Evolutionary conservation across 495 filamentous ascomycete species (phyloP).

Genomic region (Penicillium mononematosum): DNA sequence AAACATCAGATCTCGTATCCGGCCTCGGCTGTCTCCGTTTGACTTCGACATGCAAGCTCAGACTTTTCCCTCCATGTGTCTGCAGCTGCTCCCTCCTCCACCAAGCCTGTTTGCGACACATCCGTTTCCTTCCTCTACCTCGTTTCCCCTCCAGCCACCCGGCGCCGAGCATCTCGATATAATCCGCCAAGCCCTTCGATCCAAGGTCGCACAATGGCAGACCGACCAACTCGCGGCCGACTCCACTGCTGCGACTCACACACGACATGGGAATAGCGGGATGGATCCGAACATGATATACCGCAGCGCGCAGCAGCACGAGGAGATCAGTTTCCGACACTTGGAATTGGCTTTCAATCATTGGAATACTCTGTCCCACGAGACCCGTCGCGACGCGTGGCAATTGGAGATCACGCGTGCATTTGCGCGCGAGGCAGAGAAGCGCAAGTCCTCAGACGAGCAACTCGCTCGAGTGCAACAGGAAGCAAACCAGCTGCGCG

Average conservation of each 20-base stretch:
- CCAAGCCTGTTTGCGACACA: constrained; percentile 70
- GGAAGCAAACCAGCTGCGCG: constrained; percentile 69
- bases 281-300: constrained; percentile 43
- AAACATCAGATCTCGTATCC: constrained; percentile 20
- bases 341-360: constrained; percentile 66
- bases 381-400: constrained; percentile 66
- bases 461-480: constrained; percentile 62
- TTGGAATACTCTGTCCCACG: constrained; percentile 60
- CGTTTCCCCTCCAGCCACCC: constrained; percentile 74
- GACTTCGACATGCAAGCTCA: constrained; percentile 79
- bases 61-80: constrained; percentile 76
- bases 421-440: constrained; percentile 64
- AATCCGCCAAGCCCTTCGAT: constrained; percentile 61
- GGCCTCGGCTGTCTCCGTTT: constrained; percentile 59
- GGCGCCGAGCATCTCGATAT: constrained; percentile 67
- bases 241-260: constrained; percentile 18
- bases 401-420: constrained; percentile 73
- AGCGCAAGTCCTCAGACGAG: constrained; percentile 59
- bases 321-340: constrained; percentile 62
- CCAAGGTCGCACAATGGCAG: constrained; percentile 64
- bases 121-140: constrained; percentile 64
- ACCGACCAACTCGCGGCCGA: constrained; percentile 38
- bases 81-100: constrained; percentile 76
- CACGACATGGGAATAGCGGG: constrained; percentile 26
- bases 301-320: constrained; percentile 53